Percentiles rank a stretch among this genome's conserved stretches.
Evolutionary conservation across 495 filamentous ascomycete genomes (phyloP).

Genomic region (Rostrohypoxylon terebratum): DNA sequence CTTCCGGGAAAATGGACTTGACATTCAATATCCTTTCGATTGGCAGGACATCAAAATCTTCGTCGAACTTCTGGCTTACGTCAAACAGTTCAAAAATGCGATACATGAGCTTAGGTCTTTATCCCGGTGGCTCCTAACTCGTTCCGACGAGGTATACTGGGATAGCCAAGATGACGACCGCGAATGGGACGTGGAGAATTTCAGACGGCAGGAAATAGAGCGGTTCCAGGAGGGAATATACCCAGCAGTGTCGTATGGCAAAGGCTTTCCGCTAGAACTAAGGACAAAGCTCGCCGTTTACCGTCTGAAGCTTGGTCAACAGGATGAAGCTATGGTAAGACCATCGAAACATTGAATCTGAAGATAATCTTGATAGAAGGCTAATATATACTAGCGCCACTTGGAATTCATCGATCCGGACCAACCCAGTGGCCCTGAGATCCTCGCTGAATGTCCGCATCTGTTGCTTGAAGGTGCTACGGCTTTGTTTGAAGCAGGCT

Average conservation of each 20-base stretch:
- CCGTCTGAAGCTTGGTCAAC: constrained; percentile 74
- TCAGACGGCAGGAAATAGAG: constrained; percentile 70
- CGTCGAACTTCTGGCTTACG: constrained; percentile 77
- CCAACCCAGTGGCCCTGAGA: constrained; percentile 19
- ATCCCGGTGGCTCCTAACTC: constrained; percentile 83
- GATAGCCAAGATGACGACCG: constrained; percentile 83
- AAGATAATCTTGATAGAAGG: background rate
- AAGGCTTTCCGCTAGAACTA: constrained; percentile 82
- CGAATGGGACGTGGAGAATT: constrained; percentile 87
- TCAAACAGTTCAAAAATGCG: constrained; percentile 70
- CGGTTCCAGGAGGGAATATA: constrained; percentile 66
- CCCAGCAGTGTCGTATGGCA: constrained; percentile 72
- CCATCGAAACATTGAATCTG: constrained; percentile 17
- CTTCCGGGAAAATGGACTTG: constrained; percentile 53
- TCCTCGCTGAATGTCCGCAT: constrained; percentile 39
- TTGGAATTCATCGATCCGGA: constrained; percentile 45
- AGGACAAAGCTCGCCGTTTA: constrained; percentile 88
- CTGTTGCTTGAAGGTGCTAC: constrained; percentile 46
- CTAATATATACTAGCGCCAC: constrained; percentile 48
- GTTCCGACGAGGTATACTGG: constrained; percentile 81
- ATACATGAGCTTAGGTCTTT: constrained; percentile 74
- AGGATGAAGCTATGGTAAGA: constrained; percentile 81
- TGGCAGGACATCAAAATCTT: constrained; percentile 91
- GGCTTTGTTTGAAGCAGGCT: constrained; percentile 58
- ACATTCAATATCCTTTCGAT: constrained; percentile 67